Conservation (phyloP, 768 basidiomycete species). For the Amanita brunnescens region DNA sequence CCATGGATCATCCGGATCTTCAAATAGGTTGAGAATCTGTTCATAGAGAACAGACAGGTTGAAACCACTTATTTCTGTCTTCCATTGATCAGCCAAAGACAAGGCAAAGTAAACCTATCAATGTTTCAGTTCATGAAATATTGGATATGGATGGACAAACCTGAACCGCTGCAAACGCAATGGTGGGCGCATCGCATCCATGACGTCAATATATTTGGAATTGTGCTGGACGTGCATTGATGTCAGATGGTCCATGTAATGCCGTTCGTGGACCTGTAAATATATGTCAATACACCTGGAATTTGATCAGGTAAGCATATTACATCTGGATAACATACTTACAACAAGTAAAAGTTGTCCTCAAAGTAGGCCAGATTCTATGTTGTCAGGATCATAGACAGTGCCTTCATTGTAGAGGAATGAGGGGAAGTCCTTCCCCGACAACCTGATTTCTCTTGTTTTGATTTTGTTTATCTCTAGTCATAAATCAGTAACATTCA, state of each 20-base stretch:
- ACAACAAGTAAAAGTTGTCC: not conserved
- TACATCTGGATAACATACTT: not conserved
- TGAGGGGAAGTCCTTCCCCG: not conserved
- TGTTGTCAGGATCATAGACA: not conserved
- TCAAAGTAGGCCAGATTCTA: not conserved
- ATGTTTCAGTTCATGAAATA: not conserved
- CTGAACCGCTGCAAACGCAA: not conserved
- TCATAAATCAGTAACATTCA: not conserved
- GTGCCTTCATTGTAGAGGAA: not conserved
- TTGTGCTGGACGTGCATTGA: not conserved
- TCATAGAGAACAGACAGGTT: not conserved
- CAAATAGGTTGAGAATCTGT: not conserved
- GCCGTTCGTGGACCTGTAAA: not conserved
- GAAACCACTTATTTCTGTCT: not conserved
- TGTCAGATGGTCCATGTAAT: not conserved
- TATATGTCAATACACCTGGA: not conserved
- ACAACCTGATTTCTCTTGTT: not conserved
- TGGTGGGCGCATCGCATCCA: not conserved
- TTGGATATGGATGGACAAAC: not conserved
- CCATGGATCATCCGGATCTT: not conserved
- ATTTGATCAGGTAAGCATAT: not conserved
- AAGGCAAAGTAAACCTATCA: not conserved
- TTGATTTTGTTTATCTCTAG: not conserved
- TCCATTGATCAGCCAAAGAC: not conserved
- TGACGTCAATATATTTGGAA: not conserved